Base-by-base conservation (phyloP, 441 rosid genomes). In the Melastoma candidum region DNA sequence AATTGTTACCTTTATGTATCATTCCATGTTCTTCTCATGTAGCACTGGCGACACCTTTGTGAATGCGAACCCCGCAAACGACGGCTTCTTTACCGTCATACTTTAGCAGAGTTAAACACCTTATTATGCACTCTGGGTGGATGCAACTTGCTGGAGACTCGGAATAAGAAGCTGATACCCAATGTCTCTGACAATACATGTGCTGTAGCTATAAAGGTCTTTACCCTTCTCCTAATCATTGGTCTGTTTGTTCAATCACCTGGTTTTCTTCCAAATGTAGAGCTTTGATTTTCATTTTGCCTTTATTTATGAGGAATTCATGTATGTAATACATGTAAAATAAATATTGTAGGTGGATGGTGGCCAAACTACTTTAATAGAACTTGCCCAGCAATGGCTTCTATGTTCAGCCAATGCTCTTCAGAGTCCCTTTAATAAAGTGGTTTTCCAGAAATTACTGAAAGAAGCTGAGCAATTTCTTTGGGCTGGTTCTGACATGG, bases 401-500 rank as follows among this genome's bases (percentile, higher is more conserved):
- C 53, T 43, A 49, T 79, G 39, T 47, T 81, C 85, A 2, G 45
- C 60, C 24, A 70, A 76, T 63, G 51, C 74, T 73, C 68, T 79
- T 41, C 59, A 74, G 43, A 51, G 61, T 72, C 81, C 77, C 46
- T 93, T 69, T 69, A 79, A 77, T 13, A 59, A 72, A 69, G 84
- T 64, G 65, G 70, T 71, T 59, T 93, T 72, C 70, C 51, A 60
- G 44, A 60, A 48, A 53, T 75, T 75, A 17, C 68, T 93, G 79
- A 81, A 81, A 77, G 92, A 93, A 67, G 92, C 90, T 55, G 98
- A 88, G 56, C 92, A 93, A 67, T 93, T 88, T 84, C 90, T 93
- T 60, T 93, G 98, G 97, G 97, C 84, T 72, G 98, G 95, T 73
- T 66, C 76, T 68, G 98, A 84, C 70, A 78, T 93, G 90, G 86